These are phyloP conservation scores for Aspergillus ustus DNA, from an alignment of 2,329 filamentous ascomycete genomes.

Conservation along the genomic window DNA sequence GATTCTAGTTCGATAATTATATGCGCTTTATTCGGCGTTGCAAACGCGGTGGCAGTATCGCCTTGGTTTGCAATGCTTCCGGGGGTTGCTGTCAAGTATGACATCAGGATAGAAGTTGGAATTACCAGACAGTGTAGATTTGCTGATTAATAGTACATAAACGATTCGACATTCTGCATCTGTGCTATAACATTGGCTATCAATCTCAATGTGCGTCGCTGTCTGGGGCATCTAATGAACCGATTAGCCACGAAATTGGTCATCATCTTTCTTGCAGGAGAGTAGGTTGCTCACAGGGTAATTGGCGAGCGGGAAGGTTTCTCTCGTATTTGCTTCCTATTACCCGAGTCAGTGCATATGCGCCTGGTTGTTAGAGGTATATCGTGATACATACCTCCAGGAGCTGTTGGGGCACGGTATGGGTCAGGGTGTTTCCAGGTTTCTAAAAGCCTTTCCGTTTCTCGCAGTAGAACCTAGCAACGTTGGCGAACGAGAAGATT, in stretches of 20 bases:
- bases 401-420: conserved; percentile 85
- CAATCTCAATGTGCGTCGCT: conserved; percentile 2
- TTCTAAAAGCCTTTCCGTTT: conserved; percentile 85
- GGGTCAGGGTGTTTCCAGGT: conserved; percentile 99
- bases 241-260: conserved; percentile 10
- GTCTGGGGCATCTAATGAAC: conserved; percentile 19
- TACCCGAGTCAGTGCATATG: conserved; percentile 22
- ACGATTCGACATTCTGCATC: conserved; percentile 10
- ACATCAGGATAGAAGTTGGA: not conserved
- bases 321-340: conserved; percentile 94
- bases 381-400: conserved; percentile 73
- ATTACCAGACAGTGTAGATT: not conserved
- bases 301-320: conserved; percentile 79
- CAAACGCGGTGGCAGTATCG: no score
- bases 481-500: conserved; percentile 4
- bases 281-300: conserved; percentile 71
- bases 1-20: no score
- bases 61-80: no score
- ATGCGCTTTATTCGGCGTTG: no score
- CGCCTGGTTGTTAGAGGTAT: not conserved
- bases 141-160: not conserved
- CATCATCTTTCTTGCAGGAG: not conserved
- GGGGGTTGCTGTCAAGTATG: no score
- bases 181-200: not conserved
- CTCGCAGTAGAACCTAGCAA: conserved; percentile 74